Base-by-base conservation (phyloP, 371 early-diverging fungal species). In the Conidiobolus coronatus region DNA sequence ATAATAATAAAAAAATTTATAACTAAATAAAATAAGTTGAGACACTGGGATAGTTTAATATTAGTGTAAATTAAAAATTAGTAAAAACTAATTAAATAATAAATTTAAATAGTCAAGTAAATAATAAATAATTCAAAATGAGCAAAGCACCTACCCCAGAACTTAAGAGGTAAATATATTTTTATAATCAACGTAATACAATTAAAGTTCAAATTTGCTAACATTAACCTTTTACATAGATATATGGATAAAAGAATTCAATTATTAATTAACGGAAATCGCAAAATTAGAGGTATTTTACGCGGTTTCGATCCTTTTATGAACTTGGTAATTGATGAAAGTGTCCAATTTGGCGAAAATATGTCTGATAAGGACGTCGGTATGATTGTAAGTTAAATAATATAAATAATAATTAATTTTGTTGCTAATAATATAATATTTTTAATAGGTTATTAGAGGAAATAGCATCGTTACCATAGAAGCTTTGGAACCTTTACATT, bases 221-320 rank as follows among this genome's bases (percentile, higher is more conserved):
- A 19, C 12, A 34, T 15, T 15, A 39, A 18, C 13, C 18, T 2
- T 22, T 36, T 11, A 34, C 40, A 40, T 59, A 88, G 86, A 61
- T 93, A 89, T 57, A 90, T 97, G 90, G 96, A 95, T 66, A 95
- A 93, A 72, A 73, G 72, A 47, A 67, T 97, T 53, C 70, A 75
- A 51, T 68, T 95, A 50, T 80, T 87, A 59, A 64, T 97, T 50
- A 97, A 94, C 59, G 88, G 86, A 39, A 74, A 75, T 60, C 75
- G 98, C 50, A 75, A 77, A 60, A 86, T 97, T 17, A 75, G 75
- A 36, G 98, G 96, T 40, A 68, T 91, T 34, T 77, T 97, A 57
- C 81, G 96, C 45, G 97, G 97, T 21, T 97, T 71, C 54, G 98
- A 97, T 60, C 86, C 98, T 15, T 97, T 95, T 65, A 86, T 95